Evolutionary conservation across 78 protist genomes (phyloP).

Genomic region (Dictyostelium capitatum): DNA sequence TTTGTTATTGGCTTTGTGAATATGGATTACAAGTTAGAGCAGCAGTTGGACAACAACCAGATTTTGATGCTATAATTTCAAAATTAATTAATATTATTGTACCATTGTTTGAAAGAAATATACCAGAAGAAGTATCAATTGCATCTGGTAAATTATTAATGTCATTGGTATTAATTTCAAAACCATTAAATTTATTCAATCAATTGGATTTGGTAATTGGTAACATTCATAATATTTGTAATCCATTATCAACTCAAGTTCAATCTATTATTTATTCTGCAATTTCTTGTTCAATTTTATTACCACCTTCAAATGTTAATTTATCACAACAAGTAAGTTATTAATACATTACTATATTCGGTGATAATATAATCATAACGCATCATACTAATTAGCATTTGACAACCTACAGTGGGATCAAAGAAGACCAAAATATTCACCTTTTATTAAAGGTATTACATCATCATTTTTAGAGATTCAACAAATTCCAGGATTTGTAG

Average conservation of each 20-base stretch:
- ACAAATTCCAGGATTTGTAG: constrained; percentile 49
- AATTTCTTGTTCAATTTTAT: constrained; percentile 27
- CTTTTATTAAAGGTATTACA: constrained; percentile 78
- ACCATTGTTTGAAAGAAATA: constrained; percentile 35
- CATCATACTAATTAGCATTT: neutral
- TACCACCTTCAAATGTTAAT: constrained; percentile 69
- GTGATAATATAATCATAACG: no score
- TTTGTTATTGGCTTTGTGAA: constrained; percentile 51
- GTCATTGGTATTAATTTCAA: constrained; percentile 25
- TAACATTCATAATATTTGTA: constrained; percentile 42
- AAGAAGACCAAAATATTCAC: constrained; percentile 72
- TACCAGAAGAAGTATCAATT: constrained; percentile 24
- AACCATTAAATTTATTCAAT: constrained; percentile 41
- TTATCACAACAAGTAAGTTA: constrained; percentile 71
- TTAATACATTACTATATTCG: no score
- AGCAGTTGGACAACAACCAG: constrained; percentile 37
- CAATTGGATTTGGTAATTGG: constrained; percentile 20
- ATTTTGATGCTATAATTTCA: constrained; percentile 24
- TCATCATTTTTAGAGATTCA: constrained; percentile 24
- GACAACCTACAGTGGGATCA: constrained; percentile 40
- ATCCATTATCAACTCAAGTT: constrained; percentile 20
- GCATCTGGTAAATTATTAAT: constrained; percentile 41
- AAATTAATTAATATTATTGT: constrained; percentile 32
- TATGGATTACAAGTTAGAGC: constrained; percentile 53
- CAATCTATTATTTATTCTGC: constrained; percentile 56